Evolutionary conservation across 495 filamentous ascomycete genomes (phyloP).

Genomic region (Aspergillus coremiiformis): DNA sequence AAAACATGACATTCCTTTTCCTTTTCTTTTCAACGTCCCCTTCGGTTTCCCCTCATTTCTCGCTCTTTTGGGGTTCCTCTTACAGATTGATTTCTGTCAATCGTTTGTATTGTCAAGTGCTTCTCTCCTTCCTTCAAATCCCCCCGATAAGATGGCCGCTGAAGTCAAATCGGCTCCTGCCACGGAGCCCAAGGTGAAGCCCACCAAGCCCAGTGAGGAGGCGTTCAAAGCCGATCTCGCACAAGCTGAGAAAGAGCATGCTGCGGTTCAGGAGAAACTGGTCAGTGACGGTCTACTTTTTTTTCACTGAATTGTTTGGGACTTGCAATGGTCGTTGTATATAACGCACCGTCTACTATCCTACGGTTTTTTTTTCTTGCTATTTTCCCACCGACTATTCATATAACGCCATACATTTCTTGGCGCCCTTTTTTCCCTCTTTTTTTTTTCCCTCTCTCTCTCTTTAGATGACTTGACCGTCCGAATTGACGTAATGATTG

Average conservation of each 20-base stretch:
- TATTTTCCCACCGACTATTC: not conserved
- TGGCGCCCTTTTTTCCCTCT: not conserved
- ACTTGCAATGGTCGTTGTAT: not conserved
- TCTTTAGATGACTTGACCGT: too few species aligned
- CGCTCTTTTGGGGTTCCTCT: constrained; percentile 6
- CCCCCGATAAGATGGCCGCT: constrained; percentile 29
- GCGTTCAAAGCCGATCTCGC: constrained; percentile 56
- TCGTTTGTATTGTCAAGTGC: constrained; percentile 4
- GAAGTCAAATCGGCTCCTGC: constrained; percentile 32
- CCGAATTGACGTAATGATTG: not conserved
- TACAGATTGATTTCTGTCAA: constrained; percentile 8
- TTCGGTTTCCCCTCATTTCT: constrained; percentile 1
- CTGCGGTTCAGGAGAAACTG: constrained; percentile 61
- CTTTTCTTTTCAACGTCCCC: constrained; percentile 8
- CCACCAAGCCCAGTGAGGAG: constrained; percentile 50
- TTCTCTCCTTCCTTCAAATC: constrained; percentile 5
- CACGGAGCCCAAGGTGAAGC: constrained; percentile 41
- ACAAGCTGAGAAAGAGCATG: constrained; percentile 76
- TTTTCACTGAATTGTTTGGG: not conserved
- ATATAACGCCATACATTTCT: not conserved
- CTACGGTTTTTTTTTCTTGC: not conserved
- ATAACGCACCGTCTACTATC: not conserved
- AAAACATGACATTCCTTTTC: constrained; percentile 13
- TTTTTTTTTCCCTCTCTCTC: not conserved
- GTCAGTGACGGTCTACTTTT: constrained; percentile 48